Percentiles rank a stretch among this genome's conserved stretches.
phyloP scores from a whole-genome alignment of 2,329 filamentous ascomycete genomes.

The Daldinia eschscholtzii region DNA sequence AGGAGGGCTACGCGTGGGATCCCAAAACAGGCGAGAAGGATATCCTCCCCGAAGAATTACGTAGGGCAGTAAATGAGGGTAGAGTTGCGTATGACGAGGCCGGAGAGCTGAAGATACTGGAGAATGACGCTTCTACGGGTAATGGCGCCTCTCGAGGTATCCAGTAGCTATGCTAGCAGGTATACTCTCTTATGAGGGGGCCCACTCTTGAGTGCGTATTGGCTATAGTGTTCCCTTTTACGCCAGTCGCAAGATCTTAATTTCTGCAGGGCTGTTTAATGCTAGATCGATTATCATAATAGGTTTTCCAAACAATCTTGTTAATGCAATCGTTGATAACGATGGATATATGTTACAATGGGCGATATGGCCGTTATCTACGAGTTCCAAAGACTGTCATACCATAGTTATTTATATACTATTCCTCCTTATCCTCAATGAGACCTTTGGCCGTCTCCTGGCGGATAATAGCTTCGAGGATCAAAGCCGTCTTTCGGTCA shows the following conservation, averaged over 20 bases:
- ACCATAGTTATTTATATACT: no score
- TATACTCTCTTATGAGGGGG: not conserved
- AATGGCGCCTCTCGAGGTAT: not conserved
- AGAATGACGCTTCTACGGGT: not conserved
- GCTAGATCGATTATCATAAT: not conserved
- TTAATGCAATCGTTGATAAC: not conserved
- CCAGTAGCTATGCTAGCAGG: not conserved
- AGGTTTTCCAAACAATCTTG: not conserved
- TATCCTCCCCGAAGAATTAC: constrained; percentile 65
- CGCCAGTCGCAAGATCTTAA: not conserved
- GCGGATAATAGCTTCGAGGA: constrained; percentile 36
- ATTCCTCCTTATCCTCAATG: constrained; percentile 22
- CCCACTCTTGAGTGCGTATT: not conserved
- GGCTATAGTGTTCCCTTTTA: not conserved
- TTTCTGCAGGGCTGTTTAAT: not conserved
- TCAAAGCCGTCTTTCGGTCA: constrained; percentile 34
- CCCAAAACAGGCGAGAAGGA: constrained; percentile 74
- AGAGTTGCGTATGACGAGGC: constrained; percentile 68
- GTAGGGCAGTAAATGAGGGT: constrained; percentile 68
- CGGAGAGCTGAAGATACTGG: constrained; percentile 62
- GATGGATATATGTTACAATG: not conserved
- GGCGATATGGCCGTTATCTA: not conserved
- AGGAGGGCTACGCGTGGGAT: constrained; percentile 87
- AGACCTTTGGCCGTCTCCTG: constrained; percentile 39
- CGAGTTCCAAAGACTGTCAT: not conserved